Evolutionary conservation across 75 land plant species (phyloP), one percentile per base, ranked within the genome.

Genomic region (Pinus tabuliformis): DNA sequence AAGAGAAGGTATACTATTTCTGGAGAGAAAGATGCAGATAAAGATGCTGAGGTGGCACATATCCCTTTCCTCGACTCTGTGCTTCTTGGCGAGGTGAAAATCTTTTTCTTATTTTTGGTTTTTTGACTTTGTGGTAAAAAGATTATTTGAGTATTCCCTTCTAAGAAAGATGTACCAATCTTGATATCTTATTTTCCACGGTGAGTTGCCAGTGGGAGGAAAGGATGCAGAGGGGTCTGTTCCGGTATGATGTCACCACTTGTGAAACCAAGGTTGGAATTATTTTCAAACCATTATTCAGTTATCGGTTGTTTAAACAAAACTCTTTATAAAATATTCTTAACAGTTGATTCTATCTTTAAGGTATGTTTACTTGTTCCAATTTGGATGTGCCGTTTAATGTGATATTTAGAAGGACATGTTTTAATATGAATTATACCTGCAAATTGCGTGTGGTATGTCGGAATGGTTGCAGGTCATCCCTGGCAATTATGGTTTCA

Each of bases 191-290:
- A 0, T 49, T 49, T 49, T 49, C 11, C 54, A 49, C 12, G 12
- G 54, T 49, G 54, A 9, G 54, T 49, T 80, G 54, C 28, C 80
- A 97, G 99, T 97, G 99, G 99, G 98, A 90, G 81, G 95, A 97
- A 52, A 82, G 98, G 11, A 77, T 84, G 87, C 77, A 75, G 18
- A 82, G 85, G 60, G 99, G 99, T 11, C 88, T 97, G 26, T 97
- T 97, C 75, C 95, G 98, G 62, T 95, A 97, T 77, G 99, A 97
- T 78, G 98, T 97, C 28, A 91, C 95, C 59, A 83, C 92, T 16
- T 97, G 98, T 62, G 95, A 94, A 78, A 97, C 98, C 17, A 97
- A 92, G 95, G 99, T 93, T 39, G 54, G 57, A 60, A 49, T 68
- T 17, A 68, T 68, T 16, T 28, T 75, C 64, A 60, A 62, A 75